Conservation (phyloP, 805 yeast species). For the Hanseniaspora nectarophila region DNA sequence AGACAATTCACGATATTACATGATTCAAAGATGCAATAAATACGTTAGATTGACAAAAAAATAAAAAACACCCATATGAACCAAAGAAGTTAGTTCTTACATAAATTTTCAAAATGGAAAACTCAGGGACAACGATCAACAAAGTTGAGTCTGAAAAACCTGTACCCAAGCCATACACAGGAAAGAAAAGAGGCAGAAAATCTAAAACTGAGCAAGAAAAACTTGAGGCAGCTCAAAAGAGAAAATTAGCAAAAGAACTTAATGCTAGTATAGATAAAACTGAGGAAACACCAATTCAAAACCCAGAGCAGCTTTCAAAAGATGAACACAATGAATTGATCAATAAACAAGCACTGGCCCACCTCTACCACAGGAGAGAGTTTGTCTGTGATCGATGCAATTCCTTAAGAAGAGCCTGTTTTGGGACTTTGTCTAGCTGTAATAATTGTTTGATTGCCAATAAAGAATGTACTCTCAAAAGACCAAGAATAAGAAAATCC, state of each 20-base stretch:
- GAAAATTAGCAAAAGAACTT: neutral
- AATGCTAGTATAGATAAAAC: neutral
- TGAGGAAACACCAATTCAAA: neutral
- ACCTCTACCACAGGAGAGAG: constrained; percentile 15
- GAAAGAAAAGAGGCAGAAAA: constrained; percentile 13
- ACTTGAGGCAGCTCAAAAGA: neutral
- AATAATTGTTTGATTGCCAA: constrained; percentile 17
- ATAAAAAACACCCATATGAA: no score
- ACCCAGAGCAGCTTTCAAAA: neutral
- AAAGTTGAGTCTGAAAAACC: neutral
- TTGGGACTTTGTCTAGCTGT: constrained; percentile 15
- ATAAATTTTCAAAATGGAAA: neutral
- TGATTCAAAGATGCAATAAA: no score
- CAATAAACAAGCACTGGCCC: constrained; percentile 1
- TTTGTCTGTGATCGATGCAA: constrained; percentile 18
- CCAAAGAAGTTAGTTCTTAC: no score
- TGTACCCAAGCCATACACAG: neutral
- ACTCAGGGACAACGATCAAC: no score
- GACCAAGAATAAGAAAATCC: constrained; percentile 16
- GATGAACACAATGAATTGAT: neutral
- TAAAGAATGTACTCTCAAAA: constrained; percentile 14
- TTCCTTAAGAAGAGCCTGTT: constrained; percentile 18
- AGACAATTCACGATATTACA: no score
- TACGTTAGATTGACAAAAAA: no score
- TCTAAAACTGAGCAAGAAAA: constrained; percentile 5